A percentile compares a stretch with the other conserved stretches of the same genome.
Conservation (phyloP, 2,329 filamentous ascomycete species). For the Alternaria sp. region DNA sequence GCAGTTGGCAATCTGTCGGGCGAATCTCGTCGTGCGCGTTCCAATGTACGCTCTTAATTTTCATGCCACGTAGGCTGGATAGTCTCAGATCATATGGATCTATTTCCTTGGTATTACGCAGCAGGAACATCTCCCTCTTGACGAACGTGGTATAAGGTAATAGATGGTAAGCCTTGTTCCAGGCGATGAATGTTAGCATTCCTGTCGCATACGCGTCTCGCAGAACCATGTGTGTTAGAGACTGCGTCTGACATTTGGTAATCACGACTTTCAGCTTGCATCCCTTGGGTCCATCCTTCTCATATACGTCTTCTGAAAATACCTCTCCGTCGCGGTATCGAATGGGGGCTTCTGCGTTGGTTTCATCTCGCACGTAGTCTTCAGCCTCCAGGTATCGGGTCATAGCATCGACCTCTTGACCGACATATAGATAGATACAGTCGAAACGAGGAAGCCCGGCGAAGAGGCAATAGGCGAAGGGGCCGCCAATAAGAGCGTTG, state of each 20-base stretch:
- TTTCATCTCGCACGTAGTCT: neutral
- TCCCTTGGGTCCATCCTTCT: neutral
- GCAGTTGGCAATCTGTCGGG: neutral
- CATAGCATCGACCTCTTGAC: neutral
- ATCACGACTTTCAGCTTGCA: neutral
- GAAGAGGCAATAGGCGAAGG: neutral
- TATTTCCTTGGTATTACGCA: neutral
- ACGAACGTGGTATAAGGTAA: slow-evolving; percentile 1
- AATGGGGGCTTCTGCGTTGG: neutral
- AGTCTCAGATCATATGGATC: neutral
- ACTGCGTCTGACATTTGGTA: neutral
- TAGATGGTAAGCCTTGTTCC: slow-evolving; percentile 13
- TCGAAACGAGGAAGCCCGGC: neutral
- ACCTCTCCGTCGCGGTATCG: neutral
- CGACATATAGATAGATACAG: neutral
- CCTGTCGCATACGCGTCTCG: neutral
- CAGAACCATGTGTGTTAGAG: neutral
- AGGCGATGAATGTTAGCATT: slow-evolving; percentile 2
- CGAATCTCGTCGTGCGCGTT: neutral
- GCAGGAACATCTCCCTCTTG: neutral
- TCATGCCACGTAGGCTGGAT: neutral
- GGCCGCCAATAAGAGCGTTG: neutral
- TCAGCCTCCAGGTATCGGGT: neutral
- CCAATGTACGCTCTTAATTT: neutral
- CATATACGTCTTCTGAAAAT: neutral